Conservation (phyloP, 78 protist species). For the Creolimax fragrantissima region DNA sequence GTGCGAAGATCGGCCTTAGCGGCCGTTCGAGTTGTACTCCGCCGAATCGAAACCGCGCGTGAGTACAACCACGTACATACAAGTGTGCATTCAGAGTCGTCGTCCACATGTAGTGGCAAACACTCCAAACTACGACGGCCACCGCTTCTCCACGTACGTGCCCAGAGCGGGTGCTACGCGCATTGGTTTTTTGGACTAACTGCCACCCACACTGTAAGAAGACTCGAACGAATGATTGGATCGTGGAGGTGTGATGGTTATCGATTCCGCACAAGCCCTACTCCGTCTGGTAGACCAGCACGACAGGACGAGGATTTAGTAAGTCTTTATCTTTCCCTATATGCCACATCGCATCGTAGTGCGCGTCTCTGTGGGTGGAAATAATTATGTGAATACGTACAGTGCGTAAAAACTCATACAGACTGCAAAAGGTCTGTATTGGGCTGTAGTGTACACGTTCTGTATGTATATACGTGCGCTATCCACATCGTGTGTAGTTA, state of each 20-base stretch:
- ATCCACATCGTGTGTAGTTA: too few relatives aligned
- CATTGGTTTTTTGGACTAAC: neutral
- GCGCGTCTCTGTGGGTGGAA: too few relatives aligned
- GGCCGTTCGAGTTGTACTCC: neutral
- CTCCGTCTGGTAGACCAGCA: neutral
- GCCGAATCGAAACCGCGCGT: neutral
- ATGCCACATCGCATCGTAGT: too few relatives aligned
- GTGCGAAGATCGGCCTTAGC: neutral
- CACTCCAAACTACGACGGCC: neutral
- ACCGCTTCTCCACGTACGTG: neutral
- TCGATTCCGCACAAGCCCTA: neutral
- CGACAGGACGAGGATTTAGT: too few relatives aligned
- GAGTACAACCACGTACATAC: neutral
- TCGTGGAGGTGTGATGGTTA: neutral
- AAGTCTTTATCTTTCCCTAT: too few relatives aligned
- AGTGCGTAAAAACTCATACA: too few relatives aligned
- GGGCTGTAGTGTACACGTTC: too few relatives aligned
- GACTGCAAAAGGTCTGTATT: too few relatives aligned
- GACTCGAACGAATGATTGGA: neutral
- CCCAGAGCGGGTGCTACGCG: neutral
- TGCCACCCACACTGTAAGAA: neutral
- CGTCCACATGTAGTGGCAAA: neutral
- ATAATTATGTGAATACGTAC: too few relatives aligned
- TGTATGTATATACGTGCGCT: too few relatives aligned
- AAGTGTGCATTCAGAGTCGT: neutral